phyloP scores from a whole-genome alignment of 768 basidiomycete species.

The Gyrodon lividus region DNA sequence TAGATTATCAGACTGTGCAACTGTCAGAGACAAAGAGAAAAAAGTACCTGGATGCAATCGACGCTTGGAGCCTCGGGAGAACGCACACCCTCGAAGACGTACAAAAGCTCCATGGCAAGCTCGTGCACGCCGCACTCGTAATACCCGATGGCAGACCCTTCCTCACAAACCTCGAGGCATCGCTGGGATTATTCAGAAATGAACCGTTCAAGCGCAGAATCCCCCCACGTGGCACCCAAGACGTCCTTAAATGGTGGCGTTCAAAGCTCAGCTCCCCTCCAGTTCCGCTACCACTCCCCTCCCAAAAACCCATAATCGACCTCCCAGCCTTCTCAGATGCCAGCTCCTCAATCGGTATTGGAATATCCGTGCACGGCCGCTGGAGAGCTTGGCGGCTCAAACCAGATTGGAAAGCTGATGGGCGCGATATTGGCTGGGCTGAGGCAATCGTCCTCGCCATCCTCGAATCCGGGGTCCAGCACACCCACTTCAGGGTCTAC shows the following conservation, averaged over 20 bases:
- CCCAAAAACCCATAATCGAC: no score
- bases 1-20: background rate
- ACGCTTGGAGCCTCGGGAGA: no score
- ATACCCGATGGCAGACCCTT: constrained; percentile 37
- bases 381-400: constrained; percentile 16
- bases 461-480: no score
- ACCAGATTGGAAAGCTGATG: background rate
- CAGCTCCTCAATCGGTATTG: background rate
- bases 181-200: constrained; percentile 18
- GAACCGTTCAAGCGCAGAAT: background rate
- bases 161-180: constrained; percentile 38
- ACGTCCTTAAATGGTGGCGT: background rate
- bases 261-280: no score
- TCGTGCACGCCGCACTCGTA: constrained; percentile 33
- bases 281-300: no score
- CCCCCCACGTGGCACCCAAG: background rate
- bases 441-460: no score
- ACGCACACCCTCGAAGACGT: constrained; percentile 25
- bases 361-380: background rate
- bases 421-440: no score
- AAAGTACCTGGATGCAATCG: no score
- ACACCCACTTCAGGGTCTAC: no score
- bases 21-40: no score
- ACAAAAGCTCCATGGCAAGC: constrained; percentile 14
- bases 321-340: background rate